phyloP scores from a whole-genome alignment of 2,329 filamentous ascomycete species.

The Hypoxylon sp. region DNA sequence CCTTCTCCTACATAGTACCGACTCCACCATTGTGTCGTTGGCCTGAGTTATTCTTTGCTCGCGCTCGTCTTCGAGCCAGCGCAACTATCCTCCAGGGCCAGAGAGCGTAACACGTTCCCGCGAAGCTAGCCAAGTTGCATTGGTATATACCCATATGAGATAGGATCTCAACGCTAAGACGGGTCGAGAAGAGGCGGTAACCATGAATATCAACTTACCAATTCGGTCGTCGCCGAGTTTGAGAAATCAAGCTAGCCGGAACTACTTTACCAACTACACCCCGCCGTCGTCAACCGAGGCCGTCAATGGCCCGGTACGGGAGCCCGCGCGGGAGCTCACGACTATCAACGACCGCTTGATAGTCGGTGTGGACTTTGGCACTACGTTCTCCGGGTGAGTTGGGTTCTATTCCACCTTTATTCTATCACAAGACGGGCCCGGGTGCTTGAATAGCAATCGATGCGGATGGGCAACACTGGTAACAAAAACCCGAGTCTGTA shows the following conservation, averaged over 20 bases:
- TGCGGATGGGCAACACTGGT: not conserved
- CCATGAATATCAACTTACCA: conserved; percentile 65
- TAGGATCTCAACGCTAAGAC: conserved; percentile 24
- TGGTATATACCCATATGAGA: conserved; percentile 18
- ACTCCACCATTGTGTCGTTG: conserved; percentile 14
- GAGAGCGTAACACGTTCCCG: not conserved
- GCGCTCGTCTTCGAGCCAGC: conserved; percentile 15
- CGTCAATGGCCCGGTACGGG: conserved; percentile 70
- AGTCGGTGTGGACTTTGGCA: conserved; percentile 85
- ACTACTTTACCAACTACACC: conserved; percentile 67
- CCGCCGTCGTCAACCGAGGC: conserved; percentile 69
- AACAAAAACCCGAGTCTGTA: not conserved
- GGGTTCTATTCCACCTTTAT: conserved; percentile 1
- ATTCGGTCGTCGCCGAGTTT: conserved; percentile 61
- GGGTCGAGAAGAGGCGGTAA: conserved; percentile 39
- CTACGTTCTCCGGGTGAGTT: conserved; percentile 81
- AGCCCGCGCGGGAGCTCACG: conserved; percentile 64
- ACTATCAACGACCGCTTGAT: conserved; percentile 73
- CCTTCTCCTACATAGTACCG: conserved; percentile 6
- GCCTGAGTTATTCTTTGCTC: not conserved
- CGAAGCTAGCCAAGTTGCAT: not conserved
- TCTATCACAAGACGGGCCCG: not conserved
- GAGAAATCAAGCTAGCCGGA: conserved; percentile 67
- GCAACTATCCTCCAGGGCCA: conserved; percentile 8
- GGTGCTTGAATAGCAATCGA: not conserved